Percentiles rank a stretch among this genome's conserved stretches.
Conservation (phyloP, 257 asterid species). For the Echites panduratus region DNA sequence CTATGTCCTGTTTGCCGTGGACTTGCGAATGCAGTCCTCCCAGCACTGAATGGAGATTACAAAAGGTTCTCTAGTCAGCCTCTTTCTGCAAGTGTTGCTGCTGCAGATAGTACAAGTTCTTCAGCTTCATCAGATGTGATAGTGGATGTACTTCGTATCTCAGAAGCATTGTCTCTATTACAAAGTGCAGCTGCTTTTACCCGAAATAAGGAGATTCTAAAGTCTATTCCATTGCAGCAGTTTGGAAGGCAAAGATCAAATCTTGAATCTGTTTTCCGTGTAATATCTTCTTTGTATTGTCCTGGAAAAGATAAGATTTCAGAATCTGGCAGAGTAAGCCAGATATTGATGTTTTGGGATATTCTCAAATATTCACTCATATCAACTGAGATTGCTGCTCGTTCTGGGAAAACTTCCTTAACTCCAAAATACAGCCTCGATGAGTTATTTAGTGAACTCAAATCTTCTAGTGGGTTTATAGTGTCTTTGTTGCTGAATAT, state of each 20-base stretch:
- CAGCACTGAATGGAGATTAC: slow-evolving; percentile 48
- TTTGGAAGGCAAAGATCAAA: slow-evolving; percentile 40
- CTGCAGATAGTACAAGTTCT: slow-evolving; percentile 25
- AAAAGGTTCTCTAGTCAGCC: slow-evolving; percentile 30
- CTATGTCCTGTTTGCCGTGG: slow-evolving; percentile 99
- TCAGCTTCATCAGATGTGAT: slow-evolving; percentile 26
- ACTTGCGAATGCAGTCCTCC: slow-evolving; percentile 80
- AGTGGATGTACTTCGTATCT: slow-evolving; percentile 37
- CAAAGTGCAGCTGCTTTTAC: slow-evolving; percentile 55
- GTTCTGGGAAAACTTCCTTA: slow-evolving; percentile 58
- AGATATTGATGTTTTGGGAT: slow-evolving; percentile 77
- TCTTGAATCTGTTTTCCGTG: slow-evolving; percentile 53
- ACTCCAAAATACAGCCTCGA: slow-evolving; percentile 58
- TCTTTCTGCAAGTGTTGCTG: slow-evolving; percentile 21
- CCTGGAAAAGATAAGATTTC: slow-evolving; percentile 59
- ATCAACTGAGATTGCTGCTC: slow-evolving; percentile 81
- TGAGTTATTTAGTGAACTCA: slow-evolving; percentile 63
- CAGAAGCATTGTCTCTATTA: slow-evolving; percentile 57
- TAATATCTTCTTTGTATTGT: slow-evolving; percentile 65
- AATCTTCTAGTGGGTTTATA: slow-evolving; percentile 78
- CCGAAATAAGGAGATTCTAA: slow-evolving; percentile 41
- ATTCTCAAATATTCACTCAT: slow-evolving; percentile 77
- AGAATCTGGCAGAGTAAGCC: slow-evolving; percentile 62
- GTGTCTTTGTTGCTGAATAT: slow-evolving; percentile 66
- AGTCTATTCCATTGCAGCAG: slow-evolving; percentile 43